Base-by-base conservation (phyloP, 2,329 filamentous ascomycete genomes). In the Penicillium sp. region DNA sequence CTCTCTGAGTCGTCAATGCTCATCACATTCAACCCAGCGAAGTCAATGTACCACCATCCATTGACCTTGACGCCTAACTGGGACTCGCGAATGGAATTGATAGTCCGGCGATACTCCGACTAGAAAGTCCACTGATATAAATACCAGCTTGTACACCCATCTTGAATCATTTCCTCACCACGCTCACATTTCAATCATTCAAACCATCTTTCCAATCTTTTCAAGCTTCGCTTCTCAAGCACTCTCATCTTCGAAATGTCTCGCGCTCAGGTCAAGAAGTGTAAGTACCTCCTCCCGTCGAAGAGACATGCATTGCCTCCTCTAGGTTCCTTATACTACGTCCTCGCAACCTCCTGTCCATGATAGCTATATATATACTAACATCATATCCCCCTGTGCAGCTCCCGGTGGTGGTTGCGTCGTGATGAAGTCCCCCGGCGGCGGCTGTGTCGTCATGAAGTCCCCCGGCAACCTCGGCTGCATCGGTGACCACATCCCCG, bases 361-460 rank as follows among this genome's bases (percentile, higher is more conserved):
- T 34, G 3, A 46, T n/a, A n/a, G n/a, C n/a, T n/a, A n/a, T n/a
- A n/a, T n/a, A n/a, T 13, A 30, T 37, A 14, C 47, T 56, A 46
- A 56, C 43, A 49, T 22, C 6, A 27, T n/a, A 38, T 30, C 38
- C 44, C 19, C 47, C n/a, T n/a, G n/a, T n/a, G n/a, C 59, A 39
- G 57, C 58, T 42, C 63, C 64, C 48, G 62, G 62, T 28, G 61
- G 60, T 46, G 64, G 64, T 50, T 66, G 64, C 54, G 55, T 64
- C 31, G 52, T 66, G 44, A 66, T 66, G 64, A 41, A 34, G 14
- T 33, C 44, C 29, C 44, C 44, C 13, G 36, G 44, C 10, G 44
- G 44, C 13, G 44, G 44, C n/a, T 47, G 45, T 22, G 45, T 42
- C 7, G 45, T 48, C 16, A 48, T 48, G 46, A 43, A 37, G 33